phyloP scores from a whole-genome alignment of 139 green algal genomes.

The Chlorella ohadii region DNA sequence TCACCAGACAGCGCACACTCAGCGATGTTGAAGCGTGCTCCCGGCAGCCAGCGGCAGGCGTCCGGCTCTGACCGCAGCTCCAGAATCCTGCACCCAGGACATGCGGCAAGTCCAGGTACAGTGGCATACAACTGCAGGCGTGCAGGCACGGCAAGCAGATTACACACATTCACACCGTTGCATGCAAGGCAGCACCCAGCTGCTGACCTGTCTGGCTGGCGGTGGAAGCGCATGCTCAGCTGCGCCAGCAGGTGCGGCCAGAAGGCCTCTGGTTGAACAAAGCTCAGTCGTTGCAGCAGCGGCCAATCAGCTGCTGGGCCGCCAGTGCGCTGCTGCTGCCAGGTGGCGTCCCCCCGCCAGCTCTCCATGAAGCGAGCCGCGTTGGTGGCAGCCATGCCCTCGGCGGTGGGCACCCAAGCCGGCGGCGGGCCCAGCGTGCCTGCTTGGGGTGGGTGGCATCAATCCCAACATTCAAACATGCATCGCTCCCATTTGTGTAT shows the following conservation, averaged over 20 bases:
- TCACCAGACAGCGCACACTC: constrained; percentile 56
- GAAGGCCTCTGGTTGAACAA: constrained; percentile 63
- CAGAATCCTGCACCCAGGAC: constrained; percentile 37
- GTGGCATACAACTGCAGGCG: too few species aligned
- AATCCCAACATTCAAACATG: too few species aligned
- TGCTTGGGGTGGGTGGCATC: too few species aligned
- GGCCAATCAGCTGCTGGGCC: constrained; percentile 45
- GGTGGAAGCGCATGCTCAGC: constrained; percentile 59
- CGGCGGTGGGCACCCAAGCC: constrained; percentile 63
- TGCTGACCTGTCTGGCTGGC: constrained; percentile 39
- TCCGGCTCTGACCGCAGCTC: constrained; percentile 50
- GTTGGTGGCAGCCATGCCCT: constrained; percentile 56
- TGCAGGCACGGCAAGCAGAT: too few species aligned
- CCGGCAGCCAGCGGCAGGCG: constrained; percentile 73
- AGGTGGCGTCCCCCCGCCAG: constrained; percentile 38
- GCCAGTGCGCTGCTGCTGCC: constrained; percentile 23
- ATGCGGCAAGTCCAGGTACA: neutral
- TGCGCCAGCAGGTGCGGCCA: constrained; percentile 62
- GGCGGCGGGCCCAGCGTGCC: constrained; percentile 59
- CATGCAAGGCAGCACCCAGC: neutral
- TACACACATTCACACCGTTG: neutral
- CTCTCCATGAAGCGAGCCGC: constrained; percentile 58
- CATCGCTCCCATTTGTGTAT: too few species aligned
- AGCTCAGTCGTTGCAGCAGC: constrained; percentile 66
- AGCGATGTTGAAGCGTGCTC: constrained; percentile 85